Conservation (phyloP, 345 rosid genomes). For the Eutrema japonicum region DNA sequence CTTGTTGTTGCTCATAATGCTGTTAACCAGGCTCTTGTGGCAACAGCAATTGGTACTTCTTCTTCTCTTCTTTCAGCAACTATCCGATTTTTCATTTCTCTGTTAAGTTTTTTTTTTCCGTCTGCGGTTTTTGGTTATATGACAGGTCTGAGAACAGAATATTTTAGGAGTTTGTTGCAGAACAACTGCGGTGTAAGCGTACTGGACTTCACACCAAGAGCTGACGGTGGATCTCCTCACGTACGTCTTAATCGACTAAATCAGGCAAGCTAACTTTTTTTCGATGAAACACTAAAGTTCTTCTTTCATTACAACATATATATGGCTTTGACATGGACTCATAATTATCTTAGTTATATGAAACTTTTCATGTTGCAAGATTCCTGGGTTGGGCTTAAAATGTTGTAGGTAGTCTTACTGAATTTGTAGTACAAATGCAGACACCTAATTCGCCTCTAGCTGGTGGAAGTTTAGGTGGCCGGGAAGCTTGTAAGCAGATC, state of each 20-base stretch:
- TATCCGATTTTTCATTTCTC: neutral
- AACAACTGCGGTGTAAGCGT: conserved; percentile 96
- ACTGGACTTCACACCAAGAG: conserved; percentile 70
- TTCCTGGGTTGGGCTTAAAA: neutral
- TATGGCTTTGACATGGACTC: conserved; percentile 15
- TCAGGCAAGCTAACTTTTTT: conserved; percentile 48
- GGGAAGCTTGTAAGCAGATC: conserved; percentile 71
- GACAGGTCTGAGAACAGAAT: conserved; percentile 78
- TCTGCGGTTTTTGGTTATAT: conserved; percentile 11
- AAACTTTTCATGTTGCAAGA: neutral
- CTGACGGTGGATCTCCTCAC: conserved; percentile 70
- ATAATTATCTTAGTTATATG: neutral
- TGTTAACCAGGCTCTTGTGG: conserved; percentile 90
- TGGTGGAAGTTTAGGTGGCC: conserved; percentile 69
- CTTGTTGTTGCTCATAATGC: conserved; percentile 99
- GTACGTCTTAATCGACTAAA: conserved; percentile 88
- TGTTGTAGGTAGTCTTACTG: conserved; percentile 28
- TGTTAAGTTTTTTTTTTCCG: neutral
- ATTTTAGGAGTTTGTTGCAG: conserved; percentile 85
- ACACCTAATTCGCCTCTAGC: conserved; percentile 87
- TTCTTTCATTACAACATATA: conserved; percentile 7
- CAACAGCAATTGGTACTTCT: conserved; percentile 76
- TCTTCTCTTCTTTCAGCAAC: neutral
- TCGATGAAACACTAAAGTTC: neutral
- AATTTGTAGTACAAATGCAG: conserved; percentile 55